Conservation (phyloP, 2,329 filamentous ascomycete species). For the Podosphaera xanthii region DNA sequence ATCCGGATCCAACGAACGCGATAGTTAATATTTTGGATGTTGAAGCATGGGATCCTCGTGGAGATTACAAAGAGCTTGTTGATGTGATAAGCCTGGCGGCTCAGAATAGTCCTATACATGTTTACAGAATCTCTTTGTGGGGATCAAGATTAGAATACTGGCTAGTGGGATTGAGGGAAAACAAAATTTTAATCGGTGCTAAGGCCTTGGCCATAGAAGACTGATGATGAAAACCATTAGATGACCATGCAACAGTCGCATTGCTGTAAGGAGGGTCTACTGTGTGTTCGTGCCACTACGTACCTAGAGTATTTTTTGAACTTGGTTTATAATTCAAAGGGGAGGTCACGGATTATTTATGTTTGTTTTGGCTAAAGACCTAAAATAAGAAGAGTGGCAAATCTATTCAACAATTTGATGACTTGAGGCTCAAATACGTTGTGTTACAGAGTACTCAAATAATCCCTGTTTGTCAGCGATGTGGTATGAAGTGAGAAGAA, state of each 20-base stretch:
- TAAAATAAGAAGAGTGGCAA: background rate
- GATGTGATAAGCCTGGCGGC: conserved; percentile 42
- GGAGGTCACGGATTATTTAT: background rate
- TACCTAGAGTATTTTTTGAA: background rate
- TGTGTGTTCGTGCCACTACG: background rate
- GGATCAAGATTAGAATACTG: conserved; percentile 55
- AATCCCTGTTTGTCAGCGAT: conserved; percentile 22
- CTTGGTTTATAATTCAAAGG: background rate
- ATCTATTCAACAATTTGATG: background rate
- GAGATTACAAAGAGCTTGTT: conserved; percentile 45
- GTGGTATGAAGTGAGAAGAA: background rate
- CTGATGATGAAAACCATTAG: conserved; percentile 14
- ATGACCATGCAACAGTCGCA: background rate
- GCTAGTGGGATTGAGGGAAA: conserved; percentile 38
- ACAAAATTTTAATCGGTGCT: conserved; percentile 45
- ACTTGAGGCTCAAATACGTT: background rate
- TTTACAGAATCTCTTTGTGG: conserved; percentile 47
- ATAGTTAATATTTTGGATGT: conserved; percentile 43
- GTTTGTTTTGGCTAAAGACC: background rate
- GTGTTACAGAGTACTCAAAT: conserved; percentile 31
- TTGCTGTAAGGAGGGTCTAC: background rate
- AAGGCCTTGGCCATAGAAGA: conserved; percentile 62
- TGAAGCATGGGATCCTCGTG: conserved; percentile 48
- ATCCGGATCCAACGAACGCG: conserved; percentile 28
- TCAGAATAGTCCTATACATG: conserved; percentile 42